phyloP scores from a whole-genome alignment of 2,329 filamentous ascomycete species.

The Monilinia aucupariae region DNA sequence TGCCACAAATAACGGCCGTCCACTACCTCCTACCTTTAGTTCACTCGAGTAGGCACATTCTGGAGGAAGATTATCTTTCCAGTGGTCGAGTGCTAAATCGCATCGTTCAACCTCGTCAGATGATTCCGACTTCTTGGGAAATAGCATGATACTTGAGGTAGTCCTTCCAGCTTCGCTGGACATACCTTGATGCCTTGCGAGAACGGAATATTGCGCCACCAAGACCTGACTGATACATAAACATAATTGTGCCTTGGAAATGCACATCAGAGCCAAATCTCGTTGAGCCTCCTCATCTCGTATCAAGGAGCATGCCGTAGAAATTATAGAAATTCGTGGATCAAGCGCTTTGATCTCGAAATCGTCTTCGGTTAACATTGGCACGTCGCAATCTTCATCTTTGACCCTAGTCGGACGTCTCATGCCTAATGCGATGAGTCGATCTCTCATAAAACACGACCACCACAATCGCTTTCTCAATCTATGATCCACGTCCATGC shows the following conservation, averaged over 20 bases:
- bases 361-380: conserved; percentile 78
- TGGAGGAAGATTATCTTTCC: conserved; percentile 66
- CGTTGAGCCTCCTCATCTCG: conserved; percentile 68
- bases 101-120: conserved; percentile 72
- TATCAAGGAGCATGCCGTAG: conserved; percentile 63
- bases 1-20: conserved; percentile 60
- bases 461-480: conserved; percentile 97
- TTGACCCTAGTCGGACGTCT: conserved; percentile 87
- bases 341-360: conserved; percentile 72
- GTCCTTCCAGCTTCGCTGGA: conserved; percentile 69
- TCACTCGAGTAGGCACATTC: conserved; percentile 63
- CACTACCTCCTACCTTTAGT: conserved; percentile 52
- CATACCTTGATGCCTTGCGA: conserved; percentile 76
- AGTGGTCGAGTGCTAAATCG: conserved; percentile 71
- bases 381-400: conserved; percentile 88
- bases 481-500: conserved; percentile 71
- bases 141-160: conserved; percentile 74
- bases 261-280: conserved; percentile 80
- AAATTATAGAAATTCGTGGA: conserved; percentile 62
- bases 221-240: conserved; percentile 86
- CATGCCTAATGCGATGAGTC: conserved; percentile 89
- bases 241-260: conserved; percentile 85
- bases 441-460: conserved; percentile 94
- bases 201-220: conserved; percentile 84
- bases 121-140: conserved; percentile 81